phyloP scores from a whole-genome alignment of 2,329 filamentous ascomycete genomes.

The Apiospora kogelbergensis region DNA sequence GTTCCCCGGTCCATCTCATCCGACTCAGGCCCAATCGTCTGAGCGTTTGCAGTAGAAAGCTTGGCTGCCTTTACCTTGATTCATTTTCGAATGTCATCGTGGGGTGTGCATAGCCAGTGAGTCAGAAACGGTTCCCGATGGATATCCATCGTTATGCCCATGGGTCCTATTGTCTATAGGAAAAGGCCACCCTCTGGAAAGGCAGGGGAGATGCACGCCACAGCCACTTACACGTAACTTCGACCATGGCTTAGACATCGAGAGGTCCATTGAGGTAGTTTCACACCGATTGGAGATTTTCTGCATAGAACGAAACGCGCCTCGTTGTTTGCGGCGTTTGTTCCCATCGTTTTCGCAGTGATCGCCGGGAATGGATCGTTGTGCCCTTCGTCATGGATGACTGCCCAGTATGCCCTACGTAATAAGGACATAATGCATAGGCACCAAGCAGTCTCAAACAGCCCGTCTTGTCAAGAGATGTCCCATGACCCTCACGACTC shows the following conservation, averaged over 20 bases:
- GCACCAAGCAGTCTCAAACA: not conserved
- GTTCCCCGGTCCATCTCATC: not conserved
- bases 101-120: not conserved
- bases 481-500: not conserved
- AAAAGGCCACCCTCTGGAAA: not conserved
- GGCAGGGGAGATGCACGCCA: not conserved
- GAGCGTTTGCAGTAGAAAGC: not conserved
- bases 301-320: conserved; percentile 5
- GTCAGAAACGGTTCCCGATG: not conserved
- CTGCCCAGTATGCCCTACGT: no score
- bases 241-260: not conserved
- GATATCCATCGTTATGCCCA: not conserved
- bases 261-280: conserved; percentile 2
- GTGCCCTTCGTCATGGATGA: not conserved
- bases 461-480: not conserved
- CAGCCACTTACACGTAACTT: conserved; percentile 2
- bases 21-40: not conserved
- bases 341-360: not conserved
- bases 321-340: not conserved
- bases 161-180: not conserved
- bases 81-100: not conserved
- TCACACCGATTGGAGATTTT: not conserved
- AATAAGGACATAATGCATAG: not conserved
- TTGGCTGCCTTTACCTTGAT: not conserved
- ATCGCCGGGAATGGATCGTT: not conserved